phyloP scores from a whole-genome alignment of 345 rosid genomes.

The Odontarrhena argentea region DNA sequence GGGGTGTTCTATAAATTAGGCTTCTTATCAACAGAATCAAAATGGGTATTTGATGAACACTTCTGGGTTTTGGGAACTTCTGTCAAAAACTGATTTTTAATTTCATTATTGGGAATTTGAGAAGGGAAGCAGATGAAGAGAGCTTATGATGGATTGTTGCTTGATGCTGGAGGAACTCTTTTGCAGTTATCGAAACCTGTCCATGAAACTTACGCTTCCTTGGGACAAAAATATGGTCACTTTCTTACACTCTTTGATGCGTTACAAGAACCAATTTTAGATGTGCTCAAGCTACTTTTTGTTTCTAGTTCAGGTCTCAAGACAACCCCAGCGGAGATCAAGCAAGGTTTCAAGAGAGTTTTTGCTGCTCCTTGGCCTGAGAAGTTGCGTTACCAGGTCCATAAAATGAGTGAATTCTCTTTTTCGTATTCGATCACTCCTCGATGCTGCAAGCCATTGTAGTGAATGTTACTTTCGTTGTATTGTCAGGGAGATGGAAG shows the following conservation, averaged over 20 bases:
- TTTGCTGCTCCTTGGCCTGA: slow-evolving; percentile 84
- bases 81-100: neutral
- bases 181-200: slow-evolving; percentile 77
- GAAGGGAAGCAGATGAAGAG: slow-evolving; percentile 44
- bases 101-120: neutral
- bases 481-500: slow-evolving; percentile 77
- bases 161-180: slow-evolving; percentile 95
- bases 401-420: slow-evolving; percentile 1
- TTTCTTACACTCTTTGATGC: slow-evolving; percentile 28
- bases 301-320: slow-evolving; percentile 53
- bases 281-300: slow-evolving; percentile 9
- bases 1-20: neutral
- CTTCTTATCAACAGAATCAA: neutral
- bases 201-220: slow-evolving; percentile 71
- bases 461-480: neutral
- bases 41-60: neutral
- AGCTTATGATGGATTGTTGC: slow-evolving; percentile 73
- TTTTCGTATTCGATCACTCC: neutral
- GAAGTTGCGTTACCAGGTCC: slow-evolving; percentile 83
- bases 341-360: slow-evolving; percentile 80
- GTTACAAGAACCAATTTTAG: neutral
- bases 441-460: neutral
- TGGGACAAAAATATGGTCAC: slow-evolving; percentile 79
- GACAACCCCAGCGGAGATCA: slow-evolving; percentile 66
- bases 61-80: slow-evolving; percentile 2